A percentile compares a stretch with the other conserved stretches of the same genome.
Evolutionary conservation across 2,329 filamentous ascomycete genomes (phyloP).

Genomic region (Trematosphaeria pertusa): DNA sequence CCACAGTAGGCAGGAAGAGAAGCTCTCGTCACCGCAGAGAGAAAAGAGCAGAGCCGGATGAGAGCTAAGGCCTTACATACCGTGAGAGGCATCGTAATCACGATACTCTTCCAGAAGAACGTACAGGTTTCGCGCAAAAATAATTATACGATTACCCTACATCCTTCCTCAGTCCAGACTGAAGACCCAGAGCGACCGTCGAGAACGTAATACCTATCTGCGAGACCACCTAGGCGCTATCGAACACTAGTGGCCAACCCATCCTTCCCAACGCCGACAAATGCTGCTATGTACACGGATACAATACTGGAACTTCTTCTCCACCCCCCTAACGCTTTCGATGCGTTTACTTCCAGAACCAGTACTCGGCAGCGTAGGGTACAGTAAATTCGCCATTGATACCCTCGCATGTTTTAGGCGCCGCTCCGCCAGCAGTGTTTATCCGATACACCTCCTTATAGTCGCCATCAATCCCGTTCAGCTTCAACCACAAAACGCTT

Average conservation of each 20-base stretch:
- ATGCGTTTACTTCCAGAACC: slow-evolving; percentile 61
- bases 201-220: too few relatives aligned
- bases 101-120: too few relatives aligned
- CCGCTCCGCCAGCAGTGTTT: slow-evolving; percentile 79
- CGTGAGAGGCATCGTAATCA: background rate
- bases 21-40: slow-evolving; percentile 37
- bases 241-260: slow-evolving; percentile 16
- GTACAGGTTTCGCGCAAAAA: slow-evolving; percentile 6
- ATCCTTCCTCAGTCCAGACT: slow-evolving; percentile 11
- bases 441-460: slow-evolving; percentile 83
- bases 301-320: background rate
- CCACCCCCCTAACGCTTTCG: background rate
- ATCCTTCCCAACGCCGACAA: slow-evolving; percentile 36
- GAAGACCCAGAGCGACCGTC: slow-evolving; percentile 24
- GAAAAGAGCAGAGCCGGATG: slow-evolving; percentile 26
- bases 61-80: slow-evolving; percentile 16
- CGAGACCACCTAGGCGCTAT: slow-evolving; percentile 31
- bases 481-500: slow-evolving; percentile 81
- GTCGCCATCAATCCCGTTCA: slow-evolving; percentile 56
- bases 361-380: slow-evolving; percentile 83
- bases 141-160: slow-evolving; percentile 29
- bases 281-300: slow-evolving; percentile 43
- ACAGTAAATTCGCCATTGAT: slow-evolving; percentile 71
- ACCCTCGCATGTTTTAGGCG: slow-evolving; percentile 76
- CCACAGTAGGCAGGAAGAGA: slow-evolving; percentile 30